These are phyloP conservation scores for Quercus phellos DNA, from an alignment of 331 rosid species.

Conservation along the genomic window DNA sequence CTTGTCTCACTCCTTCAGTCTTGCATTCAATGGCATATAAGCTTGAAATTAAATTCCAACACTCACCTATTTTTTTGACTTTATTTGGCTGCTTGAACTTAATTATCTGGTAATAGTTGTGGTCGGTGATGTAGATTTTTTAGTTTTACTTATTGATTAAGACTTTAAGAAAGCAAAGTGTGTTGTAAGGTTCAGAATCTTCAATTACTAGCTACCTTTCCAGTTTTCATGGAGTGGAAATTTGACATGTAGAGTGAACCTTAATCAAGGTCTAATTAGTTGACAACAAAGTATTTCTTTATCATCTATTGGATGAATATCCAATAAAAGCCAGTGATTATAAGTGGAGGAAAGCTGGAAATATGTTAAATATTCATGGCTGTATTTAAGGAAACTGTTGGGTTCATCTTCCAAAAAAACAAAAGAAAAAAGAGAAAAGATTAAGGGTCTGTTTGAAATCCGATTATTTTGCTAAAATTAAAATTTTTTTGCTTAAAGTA, in stretches of 20 bases:
- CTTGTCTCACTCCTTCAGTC: neutral
- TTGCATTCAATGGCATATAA: no score
- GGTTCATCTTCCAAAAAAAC: neutral
- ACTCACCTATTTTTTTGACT: neutral
- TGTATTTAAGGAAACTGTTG: neutral
- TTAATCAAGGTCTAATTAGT: neutral
- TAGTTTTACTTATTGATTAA: neutral
- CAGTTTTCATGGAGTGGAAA: neutral
- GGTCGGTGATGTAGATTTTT: neutral
- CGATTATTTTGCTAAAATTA: no score
- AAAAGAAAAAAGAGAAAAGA: neutral
- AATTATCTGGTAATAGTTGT: no score
- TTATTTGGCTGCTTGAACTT: neutral
- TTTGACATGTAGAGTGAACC: neutral
- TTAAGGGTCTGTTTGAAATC: accelerated
- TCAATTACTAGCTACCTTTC: neutral
- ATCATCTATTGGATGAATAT: neutral
- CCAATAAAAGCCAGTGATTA: neutral
- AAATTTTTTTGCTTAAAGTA: no score
- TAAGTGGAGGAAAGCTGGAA: neutral
- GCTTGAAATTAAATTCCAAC: neutral
- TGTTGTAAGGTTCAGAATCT: neutral
- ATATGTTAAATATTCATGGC: neutral
- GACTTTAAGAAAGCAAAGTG: neutral
- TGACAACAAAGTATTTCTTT: neutral